Conservation (phyloP, 208 protist species). For the Chromosphaera perkinsii region DNA sequence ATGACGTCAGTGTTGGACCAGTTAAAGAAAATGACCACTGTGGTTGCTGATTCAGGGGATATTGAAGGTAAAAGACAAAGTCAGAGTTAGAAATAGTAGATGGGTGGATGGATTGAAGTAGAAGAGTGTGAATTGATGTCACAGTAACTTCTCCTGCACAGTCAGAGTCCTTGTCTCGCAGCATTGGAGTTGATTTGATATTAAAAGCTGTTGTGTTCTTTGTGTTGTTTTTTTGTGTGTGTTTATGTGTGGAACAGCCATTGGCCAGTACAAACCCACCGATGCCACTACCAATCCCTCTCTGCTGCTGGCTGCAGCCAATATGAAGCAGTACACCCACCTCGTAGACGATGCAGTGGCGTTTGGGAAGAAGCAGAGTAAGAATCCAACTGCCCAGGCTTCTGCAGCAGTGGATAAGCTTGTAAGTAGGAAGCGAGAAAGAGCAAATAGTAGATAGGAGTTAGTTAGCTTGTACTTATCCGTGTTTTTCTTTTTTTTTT, state of each 20-base stretch:
- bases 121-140: too few species aligned
- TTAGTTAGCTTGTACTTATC: too few species aligned
- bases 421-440: too few species aligned
- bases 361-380: conserved; percentile 79
- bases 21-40: conserved; percentile 55
- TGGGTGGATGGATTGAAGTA: not conserved
- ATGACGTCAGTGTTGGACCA: conserved; percentile 28
- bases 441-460: too few species aligned
- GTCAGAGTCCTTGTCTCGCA: too few species aligned
- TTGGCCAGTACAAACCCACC: conserved; percentile 80
- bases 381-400: conserved; percentile 39
- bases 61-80: conserved; percentile 58
- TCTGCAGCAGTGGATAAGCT: conserved; percentile 69
- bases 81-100: not conserved
- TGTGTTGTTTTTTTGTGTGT: not conserved
- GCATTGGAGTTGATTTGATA: too few species aligned
- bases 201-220: too few species aligned
- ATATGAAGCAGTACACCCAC: conserved; percentile 73
- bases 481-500: not conserved
- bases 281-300: conserved; percentile 96
- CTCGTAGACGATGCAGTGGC: conserved; percentile 76
- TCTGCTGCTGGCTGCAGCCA: conserved; percentile 79
- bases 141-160: too few species aligned
- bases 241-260: conserved; percentile 36
- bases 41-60: conserved; percentile 93